Evolutionary conservation across 371 early-diverging fungal genomes (phyloP), one percentile per base, ranked within the genome.

Genomic region (Dichotomocladium elegans): DNA sequence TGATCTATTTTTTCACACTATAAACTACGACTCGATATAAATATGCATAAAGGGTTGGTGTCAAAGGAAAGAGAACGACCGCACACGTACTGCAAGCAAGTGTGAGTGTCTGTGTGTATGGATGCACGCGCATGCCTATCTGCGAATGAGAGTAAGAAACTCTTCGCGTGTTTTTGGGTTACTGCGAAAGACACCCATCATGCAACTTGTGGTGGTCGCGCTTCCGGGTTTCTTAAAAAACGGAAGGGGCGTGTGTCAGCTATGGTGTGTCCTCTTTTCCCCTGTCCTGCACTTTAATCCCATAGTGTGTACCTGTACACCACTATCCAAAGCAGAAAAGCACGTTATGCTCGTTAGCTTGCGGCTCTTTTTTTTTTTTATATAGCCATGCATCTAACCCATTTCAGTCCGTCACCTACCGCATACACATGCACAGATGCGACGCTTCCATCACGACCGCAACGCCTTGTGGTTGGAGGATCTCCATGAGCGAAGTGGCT

Each of bases 371-470:
- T n/a, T n/a, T n/a, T n/a, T n/a, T n/a, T n/a, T n/a, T n/a, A n/a
- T n/a, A n/a, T n/a, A n/a, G n/a, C n/a, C n/a, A n/a, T n/a, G n/a
- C n/a, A n/a, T n/a, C n/a, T n/a, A n/a, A n/a, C n/a, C n/a, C n/a
- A n/a, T n/a, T n/a, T n/a, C n/a, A n/a, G 3, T 46, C 26, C 12
- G 37, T 24, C 9, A 22, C 56, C 61, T 64, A 69, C 66, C 70
- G 59, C 63, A 66, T 67, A 31, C 64, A 70, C 66, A 70, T 71
- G 60, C 72, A 69, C 43, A 72, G 30, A 55, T 85, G 92, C 79
- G 86, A 85, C 11, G 95, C 92, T 75, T 98, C 96, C 81, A 99
- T 92, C 30, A 95, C 91, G 12, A 98, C 98, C 21, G 98, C 99
- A 8, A 98, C 98, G 50, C 99, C 99, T 64, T 89, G 90, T 29